Base-by-base conservation (phyloP, 2,329 filamentous ascomycete genomes). In the Fusarium sp. region DNA sequence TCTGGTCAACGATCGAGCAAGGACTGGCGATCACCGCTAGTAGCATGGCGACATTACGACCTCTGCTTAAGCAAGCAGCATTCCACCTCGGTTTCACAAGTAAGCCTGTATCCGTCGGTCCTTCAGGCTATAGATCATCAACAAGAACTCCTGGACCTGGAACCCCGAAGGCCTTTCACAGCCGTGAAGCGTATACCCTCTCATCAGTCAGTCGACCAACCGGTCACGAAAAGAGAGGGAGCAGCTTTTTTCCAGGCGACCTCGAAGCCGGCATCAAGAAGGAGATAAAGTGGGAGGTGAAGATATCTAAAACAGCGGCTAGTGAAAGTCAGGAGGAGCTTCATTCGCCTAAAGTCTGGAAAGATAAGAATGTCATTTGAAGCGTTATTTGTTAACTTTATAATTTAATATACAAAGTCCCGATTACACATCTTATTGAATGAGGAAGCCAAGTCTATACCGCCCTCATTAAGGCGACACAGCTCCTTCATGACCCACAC, bases 1-100 rank as follows among this genome's bases (percentile, higher is more conserved):
- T 84, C 67, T 84, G 81, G 81, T 83, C 82, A 2, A 81, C 79
- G 0, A 72, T 81, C 12, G 83, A 84, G 42, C 76, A 81, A 34
- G 80, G 79, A 4, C 72, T 85, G 2, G 81, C 81, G 52, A 81
- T 84, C 62, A 80, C 79, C 2, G 83, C 82, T 2, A 80, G 80
- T 28, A 79, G 79, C 23, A 75, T 81, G 4, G 79, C 81, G 4
- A 83, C 82, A 0, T 72, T 84, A 0, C 79, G 81, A 0, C 83
- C 83, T 0, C 73, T 85, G 0, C 57, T 79, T 23, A 78, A 77
- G 31, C 26, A 72, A 5, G 59, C 42, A 2, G 67, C 62, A 1
- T 70, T 51, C 41, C 57, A 51, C 1, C 37, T 70, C 4, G 64
- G 64, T 10, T 42, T 70, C 36, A 70, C 67, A 10, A 70, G 67